A percentile compares a stretch with the other conserved stretches of the same genome.
Conservation (phyloP, 805 yeast genomes). For the Geotrichum ghanense region DNA sequence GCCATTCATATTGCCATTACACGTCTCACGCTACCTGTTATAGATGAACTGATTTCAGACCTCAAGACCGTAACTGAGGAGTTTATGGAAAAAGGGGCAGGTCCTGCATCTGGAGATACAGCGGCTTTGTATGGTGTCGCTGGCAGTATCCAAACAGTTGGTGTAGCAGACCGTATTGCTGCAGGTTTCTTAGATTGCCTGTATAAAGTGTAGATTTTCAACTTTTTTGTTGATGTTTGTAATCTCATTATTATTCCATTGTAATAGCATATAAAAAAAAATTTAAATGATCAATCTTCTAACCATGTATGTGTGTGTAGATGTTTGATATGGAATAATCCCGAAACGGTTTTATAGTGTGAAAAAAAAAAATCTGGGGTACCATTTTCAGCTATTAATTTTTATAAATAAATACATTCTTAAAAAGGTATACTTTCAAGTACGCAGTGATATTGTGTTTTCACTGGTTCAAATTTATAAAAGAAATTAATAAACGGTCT, state of each 20-base stretch:
- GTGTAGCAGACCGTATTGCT: conserved; percentile 71
- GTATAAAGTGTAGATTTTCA: conserved; percentile 36
- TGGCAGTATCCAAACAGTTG: conserved; percentile 74
- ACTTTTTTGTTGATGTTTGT: background rate
- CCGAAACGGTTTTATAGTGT: no score
- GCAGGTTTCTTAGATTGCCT: conserved; percentile 73
- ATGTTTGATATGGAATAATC: no score
- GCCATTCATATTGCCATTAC: conserved; percentile 90
- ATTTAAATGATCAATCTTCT: no score
- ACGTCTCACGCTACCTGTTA: conserved; percentile 46
- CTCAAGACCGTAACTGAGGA: conserved; percentile 36
- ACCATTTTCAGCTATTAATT: no score
- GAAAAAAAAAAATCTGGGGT: no score
- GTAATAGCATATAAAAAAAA: background rate
- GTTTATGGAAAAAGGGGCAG: conserved; percentile 19
- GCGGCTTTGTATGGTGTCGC: conserved; percentile 95
- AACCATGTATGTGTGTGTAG: no score
- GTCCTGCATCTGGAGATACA: conserved; percentile 34
- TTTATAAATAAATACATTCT: no score
- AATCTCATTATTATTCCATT: background rate
- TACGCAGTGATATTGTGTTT: no score
- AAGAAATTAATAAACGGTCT: background rate
- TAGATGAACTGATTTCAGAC: conserved; percentile 47
- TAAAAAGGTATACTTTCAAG: no score
- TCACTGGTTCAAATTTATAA: no score